These are phyloP conservation scores for Eucalyptus tenuipes DNA, from an alignment of 345 rosid genomes.

Conservation along the genomic window DNA sequence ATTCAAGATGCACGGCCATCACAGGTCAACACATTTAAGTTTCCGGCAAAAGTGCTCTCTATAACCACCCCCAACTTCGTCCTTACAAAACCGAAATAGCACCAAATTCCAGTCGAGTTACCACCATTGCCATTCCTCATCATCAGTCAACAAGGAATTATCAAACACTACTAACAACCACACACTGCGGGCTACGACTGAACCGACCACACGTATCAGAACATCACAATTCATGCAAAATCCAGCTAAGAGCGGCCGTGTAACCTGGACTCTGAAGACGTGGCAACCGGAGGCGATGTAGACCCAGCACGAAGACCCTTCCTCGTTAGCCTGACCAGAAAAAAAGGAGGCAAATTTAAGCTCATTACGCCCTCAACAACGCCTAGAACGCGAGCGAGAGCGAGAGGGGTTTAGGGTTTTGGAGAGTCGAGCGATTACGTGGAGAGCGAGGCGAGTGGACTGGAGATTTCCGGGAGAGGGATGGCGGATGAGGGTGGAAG, in stretches of 20 bases:
- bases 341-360: background rate
- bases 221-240: background rate
- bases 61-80: background rate
- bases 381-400: background rate
- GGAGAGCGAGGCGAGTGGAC: constrained; percentile 65
- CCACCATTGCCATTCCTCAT: background rate
- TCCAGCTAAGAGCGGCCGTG: background rate
- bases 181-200: background rate
- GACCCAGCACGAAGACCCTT: constrained; percentile 31
- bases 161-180: background rate
- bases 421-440: constrained; percentile 3
- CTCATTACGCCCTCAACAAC: background rate
- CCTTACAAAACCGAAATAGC: background rate
- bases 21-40: background rate
- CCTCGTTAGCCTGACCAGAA: constrained; percentile 22
- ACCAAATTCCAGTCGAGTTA: background rate
- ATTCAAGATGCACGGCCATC: background rate
- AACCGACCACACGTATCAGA: background rate
- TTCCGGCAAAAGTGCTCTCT: background rate
- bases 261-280: constrained; percentile 37
- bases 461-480: constrained; percentile 60
- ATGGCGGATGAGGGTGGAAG: constrained; percentile 26
- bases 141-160: background rate
- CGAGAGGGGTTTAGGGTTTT: background rate
- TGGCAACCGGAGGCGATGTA: constrained; percentile 59